Evolutionary conservation across 441 rosid species (phyloP).

Genomic region (Erodium chrysanthum): DNA sequence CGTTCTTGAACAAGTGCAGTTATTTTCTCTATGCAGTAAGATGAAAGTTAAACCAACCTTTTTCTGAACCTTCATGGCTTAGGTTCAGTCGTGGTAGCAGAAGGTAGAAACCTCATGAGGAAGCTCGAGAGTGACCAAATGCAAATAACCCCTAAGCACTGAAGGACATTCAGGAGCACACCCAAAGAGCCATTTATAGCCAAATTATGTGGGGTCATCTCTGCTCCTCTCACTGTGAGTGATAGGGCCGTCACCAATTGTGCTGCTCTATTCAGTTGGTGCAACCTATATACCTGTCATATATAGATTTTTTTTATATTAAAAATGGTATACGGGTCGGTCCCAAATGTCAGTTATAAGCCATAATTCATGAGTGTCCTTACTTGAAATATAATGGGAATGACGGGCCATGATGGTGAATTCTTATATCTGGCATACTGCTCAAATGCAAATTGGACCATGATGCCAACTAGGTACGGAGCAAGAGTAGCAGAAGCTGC

Average conservation of each 20-base stretch:
- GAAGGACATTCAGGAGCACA: conserved; percentile 75
- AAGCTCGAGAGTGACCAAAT: conserved; percentile 96
- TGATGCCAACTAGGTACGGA: conserved; percentile 87
- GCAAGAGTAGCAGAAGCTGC: conserved; percentile 98
- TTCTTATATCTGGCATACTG: conserved; percentile 60
- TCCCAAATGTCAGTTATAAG: too few species aligned
- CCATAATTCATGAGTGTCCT: conserved; percentile 9
- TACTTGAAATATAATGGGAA: conserved; percentile 88
- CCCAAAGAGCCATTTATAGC: conserved; percentile 79
- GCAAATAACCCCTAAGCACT: conserved; percentile 76
- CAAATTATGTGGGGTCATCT: conserved; percentile 67
- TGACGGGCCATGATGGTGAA: conserved; percentile 69
- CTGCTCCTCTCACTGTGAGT: conserved; percentile 82
- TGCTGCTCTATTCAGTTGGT: conserved; percentile 91
- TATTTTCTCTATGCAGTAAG: conserved; percentile 9
- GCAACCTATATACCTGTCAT: conserved; percentile 83
- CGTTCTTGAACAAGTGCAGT: conserved; percentile 12
- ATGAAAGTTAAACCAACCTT: conserved; percentile 11
- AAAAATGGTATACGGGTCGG: too few species aligned
- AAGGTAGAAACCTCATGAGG: conserved; percentile 60
- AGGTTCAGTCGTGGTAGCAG: conserved; percentile 27
- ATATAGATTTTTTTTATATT: not conserved
- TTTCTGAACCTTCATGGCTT: conserved; percentile 19
- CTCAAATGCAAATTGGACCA: conserved; percentile 89
- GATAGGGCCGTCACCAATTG: conserved; percentile 88